phyloP scores from a whole-genome alignment of 2,329 filamentous ascomycete species.

The Xylaria sp. region DNA sequence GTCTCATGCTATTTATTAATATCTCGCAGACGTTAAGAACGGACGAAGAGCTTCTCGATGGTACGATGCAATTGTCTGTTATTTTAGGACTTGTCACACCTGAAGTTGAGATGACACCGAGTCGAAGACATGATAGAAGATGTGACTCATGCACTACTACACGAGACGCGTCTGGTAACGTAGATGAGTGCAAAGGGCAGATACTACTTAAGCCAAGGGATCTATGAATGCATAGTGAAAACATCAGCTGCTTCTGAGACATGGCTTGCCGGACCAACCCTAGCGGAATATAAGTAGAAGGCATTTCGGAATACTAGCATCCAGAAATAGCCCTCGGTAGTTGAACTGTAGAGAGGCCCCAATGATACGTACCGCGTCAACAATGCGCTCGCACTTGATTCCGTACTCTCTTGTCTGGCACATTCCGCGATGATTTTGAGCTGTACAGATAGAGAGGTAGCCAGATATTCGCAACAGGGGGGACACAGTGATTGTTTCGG shows the following conservation, averaged over 20 bases:
- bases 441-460: background rate
- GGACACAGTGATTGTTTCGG: background rate
- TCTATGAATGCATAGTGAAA: background rate
- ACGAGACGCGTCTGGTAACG: background rate
- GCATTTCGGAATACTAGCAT: too few relatives aligned
- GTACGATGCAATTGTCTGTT: background rate
- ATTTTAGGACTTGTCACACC: background rate
- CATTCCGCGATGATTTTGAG: background rate
- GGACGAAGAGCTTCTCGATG: background rate
- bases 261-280: background rate
- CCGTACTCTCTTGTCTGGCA: background rate
- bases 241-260: conserved; percentile 5
- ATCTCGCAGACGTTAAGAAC: background rate
- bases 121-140: background rate
- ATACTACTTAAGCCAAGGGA: background rate
- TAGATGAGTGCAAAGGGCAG: background rate
- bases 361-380: background rate
- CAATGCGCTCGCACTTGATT: background rate
- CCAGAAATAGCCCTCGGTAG: background rate
- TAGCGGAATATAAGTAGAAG: background rate
- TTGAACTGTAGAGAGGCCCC: background rate
- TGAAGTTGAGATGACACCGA: background rate
- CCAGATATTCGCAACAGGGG: background rate
- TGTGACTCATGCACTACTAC: background rate
- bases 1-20: conserved; percentile 8